Conservation (phyloP, 306 rosid genomes). For the Dryas drummondii region DNA sequence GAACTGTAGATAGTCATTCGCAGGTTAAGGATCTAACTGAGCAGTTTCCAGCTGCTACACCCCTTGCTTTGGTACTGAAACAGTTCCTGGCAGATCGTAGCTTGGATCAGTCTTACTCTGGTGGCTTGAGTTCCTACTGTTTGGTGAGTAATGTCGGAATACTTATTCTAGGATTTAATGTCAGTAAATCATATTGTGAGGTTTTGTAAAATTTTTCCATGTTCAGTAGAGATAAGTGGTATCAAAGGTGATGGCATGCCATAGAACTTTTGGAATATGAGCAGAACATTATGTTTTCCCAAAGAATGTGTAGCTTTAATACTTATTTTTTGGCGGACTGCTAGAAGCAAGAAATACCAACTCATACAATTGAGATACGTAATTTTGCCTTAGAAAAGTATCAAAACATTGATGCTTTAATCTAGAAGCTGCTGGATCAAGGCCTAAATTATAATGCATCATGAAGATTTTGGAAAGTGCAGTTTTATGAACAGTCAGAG, state of each 20-base stretch:
- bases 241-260: neutral
- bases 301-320: neutral
- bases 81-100: constrained; percentile 95
- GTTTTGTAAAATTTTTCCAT: neutral
- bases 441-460: neutral
- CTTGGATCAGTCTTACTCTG: constrained; percentile 94
- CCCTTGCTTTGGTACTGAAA: constrained; percentile 88
- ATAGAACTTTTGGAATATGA: neutral
- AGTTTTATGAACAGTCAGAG: neutral
- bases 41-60: constrained; percentile 93
- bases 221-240: neutral
- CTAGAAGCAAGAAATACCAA: neutral
- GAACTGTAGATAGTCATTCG: constrained; percentile 5
- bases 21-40: constrained; percentile 86
- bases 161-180: neutral
- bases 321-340: neutral
- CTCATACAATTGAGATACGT: neutral
- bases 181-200: neutral
- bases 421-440: neutral
- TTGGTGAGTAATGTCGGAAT: constrained; percentile 61
- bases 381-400: neutral
- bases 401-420: neutral
- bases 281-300: neutral
- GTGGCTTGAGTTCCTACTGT: constrained; percentile 97
- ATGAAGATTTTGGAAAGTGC: neutral